Conservation (phyloP, 73 alveolate species). For the Stentor coeruleus region DNA sequence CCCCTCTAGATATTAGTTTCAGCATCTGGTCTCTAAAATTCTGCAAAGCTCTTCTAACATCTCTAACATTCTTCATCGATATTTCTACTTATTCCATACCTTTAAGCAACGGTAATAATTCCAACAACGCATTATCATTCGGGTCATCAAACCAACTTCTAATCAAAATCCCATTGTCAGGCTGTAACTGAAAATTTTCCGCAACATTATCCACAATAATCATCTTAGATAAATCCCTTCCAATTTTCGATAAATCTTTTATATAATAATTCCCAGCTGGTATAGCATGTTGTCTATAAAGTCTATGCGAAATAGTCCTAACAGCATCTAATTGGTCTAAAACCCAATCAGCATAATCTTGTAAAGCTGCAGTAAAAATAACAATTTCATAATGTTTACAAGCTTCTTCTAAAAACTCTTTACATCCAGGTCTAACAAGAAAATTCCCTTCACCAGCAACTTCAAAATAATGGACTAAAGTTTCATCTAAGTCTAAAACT, state of each 20-base stretch:
- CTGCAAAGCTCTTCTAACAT: conserved; percentile 59
- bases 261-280: conserved; percentile 29
- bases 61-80: conserved; percentile 47
- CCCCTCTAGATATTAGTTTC: conserved; percentile 48
- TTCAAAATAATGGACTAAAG: conserved; percentile 63
- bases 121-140: conserved; percentile 58
- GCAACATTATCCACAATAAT: conserved; percentile 72
- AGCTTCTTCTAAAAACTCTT: conserved; percentile 43
- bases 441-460: conserved; percentile 49
- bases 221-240: conserved; percentile 49
- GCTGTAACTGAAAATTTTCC: conserved; percentile 62
- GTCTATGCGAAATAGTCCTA: conserved; percentile 31
- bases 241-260: conserved; percentile 61
- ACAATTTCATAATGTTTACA: conserved; percentile 44
- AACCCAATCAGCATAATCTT: conserved; percentile 67
- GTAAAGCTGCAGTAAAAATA: conserved; percentile 57
- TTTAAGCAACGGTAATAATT: conserved; percentile 49
- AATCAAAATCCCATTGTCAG: conserved; percentile 70
- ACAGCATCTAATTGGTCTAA: conserved; percentile 41
- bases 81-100: conserved; percentile 35
- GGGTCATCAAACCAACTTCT: conserved; percentile 68
- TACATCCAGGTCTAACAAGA: conserved; percentile 44
- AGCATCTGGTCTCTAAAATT: conserved; percentile 63
- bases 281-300: conserved; percentile 52
- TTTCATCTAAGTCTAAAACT: conserved; percentile 76